Evolutionary conservation across 495 filamentous ascomycete species (phyloP), one percentile per base, ranked within the genome.

Genomic region (Xanthoparmelia taractica): DNA sequence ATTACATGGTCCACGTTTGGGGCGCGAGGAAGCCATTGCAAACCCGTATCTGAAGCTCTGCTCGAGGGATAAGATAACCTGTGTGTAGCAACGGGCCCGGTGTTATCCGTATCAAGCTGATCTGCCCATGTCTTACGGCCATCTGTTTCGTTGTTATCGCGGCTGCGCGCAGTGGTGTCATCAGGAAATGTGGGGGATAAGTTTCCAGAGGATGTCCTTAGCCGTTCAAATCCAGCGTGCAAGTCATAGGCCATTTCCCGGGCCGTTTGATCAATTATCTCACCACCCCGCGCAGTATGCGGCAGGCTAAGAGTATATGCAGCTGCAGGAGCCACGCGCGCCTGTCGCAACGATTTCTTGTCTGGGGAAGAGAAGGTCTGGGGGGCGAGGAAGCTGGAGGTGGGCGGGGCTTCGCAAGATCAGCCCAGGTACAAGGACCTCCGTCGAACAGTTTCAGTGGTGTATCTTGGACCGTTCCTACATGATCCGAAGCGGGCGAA

Each of bases 161-260:
- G 25, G 59, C 59, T 47, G 56, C 15, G 64, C 41, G 58, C 27
- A 36, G 60, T 45, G 27, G 27, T 55, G 45, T 48, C 29, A 29
- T 59, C 27, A 13, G 60, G 31, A n/a, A 25, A 27, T 18, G 60
- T 63, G 61, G 67, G 61, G 64, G 63, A 48, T 57, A 65, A 64
- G 38, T 60, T 65, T 50, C 34, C 41, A 59, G 47, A 50, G 41
- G 54, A 25, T 23, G 55, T 8, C 45, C 50, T 56, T 31, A 55
- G 66, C 48, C 47, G 66, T 43, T 63, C 58, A 48, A 66, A 50
- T 55, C 61, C 50, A 57, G 50, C 31, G 59, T 66, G 64, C 64
- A 62, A 38, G 25, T 70, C 66, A 66, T 64, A 59, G 64, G 68
- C 68, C 68, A 70, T 70, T 17, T 57, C 65, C 57, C 63, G 61